phyloP scores from a whole-genome alignment of 2,329 filamentous ascomycete genomes.

The Periconia sp. region DNA sequence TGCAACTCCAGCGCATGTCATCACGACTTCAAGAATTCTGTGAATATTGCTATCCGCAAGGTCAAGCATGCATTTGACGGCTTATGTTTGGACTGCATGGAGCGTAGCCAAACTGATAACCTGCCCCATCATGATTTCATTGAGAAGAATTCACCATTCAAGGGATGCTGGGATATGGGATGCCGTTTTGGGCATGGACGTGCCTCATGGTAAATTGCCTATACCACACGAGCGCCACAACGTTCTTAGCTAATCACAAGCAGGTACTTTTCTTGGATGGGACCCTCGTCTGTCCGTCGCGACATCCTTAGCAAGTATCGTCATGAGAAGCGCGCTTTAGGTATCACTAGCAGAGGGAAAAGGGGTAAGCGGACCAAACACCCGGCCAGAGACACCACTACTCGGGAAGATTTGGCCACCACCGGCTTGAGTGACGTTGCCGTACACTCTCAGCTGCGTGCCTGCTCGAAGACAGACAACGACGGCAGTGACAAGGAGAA shows the following conservation, averaged over 20 bases:
- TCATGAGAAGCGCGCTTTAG: conserved; percentile 8
- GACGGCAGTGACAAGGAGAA: conserved; percentile 4
- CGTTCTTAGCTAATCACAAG: not conserved
- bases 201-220: conserved; percentile 12
- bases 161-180: conserved; percentile 20
- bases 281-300: conserved; percentile 11
- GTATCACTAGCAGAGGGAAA: not conserved
- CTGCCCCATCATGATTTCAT: conserved; percentile 12
- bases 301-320: conserved; percentile 12
- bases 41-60: conserved; percentile 17
- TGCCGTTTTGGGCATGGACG: conserved; percentile 19
- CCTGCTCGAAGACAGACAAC: not conserved
- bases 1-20: conserved; percentile 16
- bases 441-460: no score
- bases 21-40: conserved; percentile 18
- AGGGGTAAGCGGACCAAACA: conserved; percentile 6
- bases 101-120: conserved; percentile 16
- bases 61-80: conserved; percentile 19
- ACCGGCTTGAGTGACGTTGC: not conserved
- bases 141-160: conserved; percentile 17
- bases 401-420: not conserved
- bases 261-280: conserved; percentile 23
- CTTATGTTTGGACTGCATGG: conserved; percentile 25
- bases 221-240: not conserved
- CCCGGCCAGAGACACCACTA: not conserved